Evolutionary conservation across 208 protist species (phyloP), one percentile per base, ranked within the genome.

Genomic region (Crithidia bombi): DNA sequence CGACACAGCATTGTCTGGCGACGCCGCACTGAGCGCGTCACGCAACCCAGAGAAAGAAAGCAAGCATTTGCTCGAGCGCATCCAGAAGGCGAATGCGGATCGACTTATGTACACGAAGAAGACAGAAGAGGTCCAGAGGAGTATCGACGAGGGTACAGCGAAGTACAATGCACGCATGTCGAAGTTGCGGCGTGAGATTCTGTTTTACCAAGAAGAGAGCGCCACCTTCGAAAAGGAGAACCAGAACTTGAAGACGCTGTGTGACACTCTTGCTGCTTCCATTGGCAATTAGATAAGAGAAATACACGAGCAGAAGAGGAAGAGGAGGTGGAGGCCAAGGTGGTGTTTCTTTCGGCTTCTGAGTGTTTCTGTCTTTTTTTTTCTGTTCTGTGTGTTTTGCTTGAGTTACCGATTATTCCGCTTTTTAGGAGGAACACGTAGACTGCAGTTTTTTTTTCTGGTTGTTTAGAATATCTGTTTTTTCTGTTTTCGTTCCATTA

Each of bases 191-290:
- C 78, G 71, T 21, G 83, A 93, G 38, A 79, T 95, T 69, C 65
- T 85, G 30, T 70, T 85, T 28, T 83, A 92, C 64, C 84, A 95
- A 49, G 71, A 78, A 21, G 85, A 91, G 75, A 81, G 75, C 52
- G 55, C 74, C 0, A 75, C 59, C 14, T 70, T 95, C 55, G 90
- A 95, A 49, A 73, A 77, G 49, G 90, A 93, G 58, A 93, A 92
- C 73, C 69, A 81, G 32, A 73, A 90, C 15, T 61, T 94, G 7
- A 69, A 92, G 62, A 66, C 41, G 35, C 67, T 89, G 2, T 95
- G 90, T 63, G 90, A 95, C 61, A 77, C 77, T 6, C 72, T 95
- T 15, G 87, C 84, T 0, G 69, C 58, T 23, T 71, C 83, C 30
- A 65, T 93, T 32, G 69, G 78, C 39, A 65, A 44, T 54, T 74